These are phyloP conservation scores for Agaricus subrufescens DNA, from an alignment of 768 basidiomycete genomes.

Conservation along the genomic window DNA sequence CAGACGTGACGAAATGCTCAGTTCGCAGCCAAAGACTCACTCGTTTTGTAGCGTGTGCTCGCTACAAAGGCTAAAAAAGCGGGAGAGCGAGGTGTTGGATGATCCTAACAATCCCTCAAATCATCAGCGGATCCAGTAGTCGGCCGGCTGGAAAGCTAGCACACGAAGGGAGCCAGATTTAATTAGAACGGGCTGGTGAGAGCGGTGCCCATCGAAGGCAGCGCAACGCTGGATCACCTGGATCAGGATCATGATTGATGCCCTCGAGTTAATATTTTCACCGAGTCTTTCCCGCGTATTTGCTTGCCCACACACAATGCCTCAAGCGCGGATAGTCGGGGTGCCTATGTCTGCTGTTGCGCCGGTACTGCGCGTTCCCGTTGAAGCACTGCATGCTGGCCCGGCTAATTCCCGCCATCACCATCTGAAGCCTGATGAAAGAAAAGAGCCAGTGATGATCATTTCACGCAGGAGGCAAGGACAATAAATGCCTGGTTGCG, in stretches of 20 bases:
- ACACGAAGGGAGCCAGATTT: not conserved
- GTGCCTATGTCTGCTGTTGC: too few relatives aligned
- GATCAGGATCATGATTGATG: constrained; percentile 5
- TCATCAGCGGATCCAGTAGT: constrained; percentile 6
- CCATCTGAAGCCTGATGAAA: too few relatives aligned
- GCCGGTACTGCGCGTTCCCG: too few relatives aligned
- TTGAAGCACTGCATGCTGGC: too few relatives aligned
- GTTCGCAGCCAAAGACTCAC: not conserved
- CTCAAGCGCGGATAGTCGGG: too few relatives aligned
- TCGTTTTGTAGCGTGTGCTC: not conserved
- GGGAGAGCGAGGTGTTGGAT: not conserved
- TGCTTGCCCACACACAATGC: too few relatives aligned
- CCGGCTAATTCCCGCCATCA: too few relatives aligned
- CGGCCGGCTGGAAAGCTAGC: constrained; percentile 4
- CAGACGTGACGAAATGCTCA: not conserved
- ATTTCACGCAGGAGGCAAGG: too few relatives aligned
- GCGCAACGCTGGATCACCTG: constrained; percentile 7
- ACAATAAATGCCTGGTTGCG: too few relatives aligned
- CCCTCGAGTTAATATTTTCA: not conserved
- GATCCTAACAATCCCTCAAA: constrained; percentile 6
- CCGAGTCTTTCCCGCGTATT: too few relatives aligned
- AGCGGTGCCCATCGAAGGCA: not conserved
- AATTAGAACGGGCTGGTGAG: not conserved
- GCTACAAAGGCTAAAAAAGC: not conserved
- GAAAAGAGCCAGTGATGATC: too few relatives aligned